phyloP scores from a whole-genome alignment of 148 eudicot genomes.

The Chenopodium album region DNA sequence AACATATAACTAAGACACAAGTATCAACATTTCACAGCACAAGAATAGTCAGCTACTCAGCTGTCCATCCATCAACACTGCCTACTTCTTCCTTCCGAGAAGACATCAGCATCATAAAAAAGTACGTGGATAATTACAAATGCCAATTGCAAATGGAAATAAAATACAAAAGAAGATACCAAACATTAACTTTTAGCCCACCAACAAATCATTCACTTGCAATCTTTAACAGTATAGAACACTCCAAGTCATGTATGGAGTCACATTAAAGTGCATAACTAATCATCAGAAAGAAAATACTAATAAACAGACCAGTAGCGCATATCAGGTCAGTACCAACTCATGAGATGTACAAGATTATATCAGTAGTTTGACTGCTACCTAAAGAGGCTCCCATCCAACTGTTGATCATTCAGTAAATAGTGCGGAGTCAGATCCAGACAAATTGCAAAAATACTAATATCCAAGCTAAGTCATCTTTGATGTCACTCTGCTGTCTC shows the following conservation, averaged over 20 bases:
- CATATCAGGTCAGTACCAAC: background rate
- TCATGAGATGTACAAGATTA: background rate
- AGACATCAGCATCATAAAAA: constrained; percentile 1
- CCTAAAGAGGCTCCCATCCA: background rate
- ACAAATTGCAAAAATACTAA: background rate
- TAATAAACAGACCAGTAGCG: background rate
- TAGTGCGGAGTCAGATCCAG: background rate
- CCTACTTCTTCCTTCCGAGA: background rate
- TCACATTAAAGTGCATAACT: background rate
- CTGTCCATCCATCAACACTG: background rate
- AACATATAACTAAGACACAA: background rate
- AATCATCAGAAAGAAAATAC: background rate
- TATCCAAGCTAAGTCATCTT: background rate
- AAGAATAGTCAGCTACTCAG: background rate
- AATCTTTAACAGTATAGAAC: background rate
- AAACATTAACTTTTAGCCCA: background rate
- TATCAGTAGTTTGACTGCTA: background rate
- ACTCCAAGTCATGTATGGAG: background rate
- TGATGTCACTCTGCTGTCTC: background rate
- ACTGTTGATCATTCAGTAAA: background rate
- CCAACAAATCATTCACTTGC: background rate
- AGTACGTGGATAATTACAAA: background rate
- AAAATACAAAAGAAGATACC: background rate
- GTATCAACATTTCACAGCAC: background rate
- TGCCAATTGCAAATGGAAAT: background rate